phyloP scores from a whole-genome alignment of 179 eudicot genomes.

The Corrigiola litoralis region DNA sequence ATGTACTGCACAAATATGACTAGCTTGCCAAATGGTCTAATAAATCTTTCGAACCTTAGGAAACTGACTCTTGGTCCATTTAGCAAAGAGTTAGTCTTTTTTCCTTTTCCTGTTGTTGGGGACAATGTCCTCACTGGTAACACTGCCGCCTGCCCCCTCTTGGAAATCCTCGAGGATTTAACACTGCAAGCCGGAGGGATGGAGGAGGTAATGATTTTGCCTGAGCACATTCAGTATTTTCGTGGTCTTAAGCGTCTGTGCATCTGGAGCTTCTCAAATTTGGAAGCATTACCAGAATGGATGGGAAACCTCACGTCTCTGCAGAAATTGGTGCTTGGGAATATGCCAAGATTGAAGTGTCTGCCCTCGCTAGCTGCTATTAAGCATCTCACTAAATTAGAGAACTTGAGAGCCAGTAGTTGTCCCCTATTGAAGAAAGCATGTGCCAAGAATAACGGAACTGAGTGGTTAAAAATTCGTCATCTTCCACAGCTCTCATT shows the following conservation, averaged over 20 bases:
- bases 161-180: background rate
- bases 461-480: background rate
- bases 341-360: background rate
- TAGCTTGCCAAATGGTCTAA: background rate
- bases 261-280: background rate
- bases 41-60: background rate
- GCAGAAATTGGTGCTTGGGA: background rate
- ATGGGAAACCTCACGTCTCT: background rate
- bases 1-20: background rate
- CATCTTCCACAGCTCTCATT: background rate
- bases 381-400: background rate
- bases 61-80: background rate
- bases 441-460: background rate
- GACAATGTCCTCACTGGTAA: too few species aligned
- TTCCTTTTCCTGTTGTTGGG: background rate
- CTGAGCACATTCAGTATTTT: background rate
- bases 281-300: constrained; percentile 1
- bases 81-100: background rate
- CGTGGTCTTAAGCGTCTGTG: background rate
- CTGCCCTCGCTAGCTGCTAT: background rate
- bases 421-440: background rate
- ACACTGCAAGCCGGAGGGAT: background rate
- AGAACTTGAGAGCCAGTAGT: too few species aligned
- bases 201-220: background rate
- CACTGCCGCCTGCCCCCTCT: background rate